phyloP scores from a whole-genome alignment of 805 yeast species.

The Cyberlindnera suaveolens region DNA sequence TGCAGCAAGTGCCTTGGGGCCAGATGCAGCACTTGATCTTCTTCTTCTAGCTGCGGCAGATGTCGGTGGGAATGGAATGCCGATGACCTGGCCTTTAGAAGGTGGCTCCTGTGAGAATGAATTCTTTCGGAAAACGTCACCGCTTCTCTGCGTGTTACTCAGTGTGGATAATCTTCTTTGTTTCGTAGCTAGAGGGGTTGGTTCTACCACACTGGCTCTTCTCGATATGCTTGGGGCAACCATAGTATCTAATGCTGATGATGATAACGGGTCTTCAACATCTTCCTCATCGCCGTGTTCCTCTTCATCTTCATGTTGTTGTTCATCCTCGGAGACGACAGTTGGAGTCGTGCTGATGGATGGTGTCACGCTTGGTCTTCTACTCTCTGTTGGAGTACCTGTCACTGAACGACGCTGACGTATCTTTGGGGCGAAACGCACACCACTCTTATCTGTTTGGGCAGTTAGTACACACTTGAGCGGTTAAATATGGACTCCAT shows the following conservation, averaged over 20 bases:
- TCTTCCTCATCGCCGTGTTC: constrained; percentile 4
- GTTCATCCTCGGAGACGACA: constrained; percentile 10
- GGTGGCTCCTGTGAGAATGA: constrained; percentile 7
- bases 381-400: constrained; percentile 21
- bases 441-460: constrained; percentile 40
- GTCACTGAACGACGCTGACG: constrained; percentile 34
- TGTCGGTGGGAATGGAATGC: constrained; percentile 18
- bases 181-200: constrained; percentile 16
- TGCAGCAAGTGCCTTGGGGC: background rate
- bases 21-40: constrained; percentile 7
- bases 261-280: background rate
- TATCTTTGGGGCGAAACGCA: constrained; percentile 61
- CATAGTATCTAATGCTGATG: background rate
- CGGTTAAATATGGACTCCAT: no score
- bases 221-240: constrained; percentile 5
- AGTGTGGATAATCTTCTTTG: constrained; percentile 36
- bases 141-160: constrained; percentile 25
- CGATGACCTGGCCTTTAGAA: constrained; percentile 21
- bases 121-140: constrained; percentile 28
- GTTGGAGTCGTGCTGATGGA: background rate
- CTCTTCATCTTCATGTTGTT: constrained; percentile 10
- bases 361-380: constrained; percentile 20
- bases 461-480: constrained; percentile 1
- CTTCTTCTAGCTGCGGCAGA: constrained; percentile 4
- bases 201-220: constrained; percentile 13